A percentile compares a stretch with the other conserved stretches of the same genome.
Evolutionary conservation across 768 basidiomycete species (phyloP).

Genomic region (Boletus subparvulus): DNA sequence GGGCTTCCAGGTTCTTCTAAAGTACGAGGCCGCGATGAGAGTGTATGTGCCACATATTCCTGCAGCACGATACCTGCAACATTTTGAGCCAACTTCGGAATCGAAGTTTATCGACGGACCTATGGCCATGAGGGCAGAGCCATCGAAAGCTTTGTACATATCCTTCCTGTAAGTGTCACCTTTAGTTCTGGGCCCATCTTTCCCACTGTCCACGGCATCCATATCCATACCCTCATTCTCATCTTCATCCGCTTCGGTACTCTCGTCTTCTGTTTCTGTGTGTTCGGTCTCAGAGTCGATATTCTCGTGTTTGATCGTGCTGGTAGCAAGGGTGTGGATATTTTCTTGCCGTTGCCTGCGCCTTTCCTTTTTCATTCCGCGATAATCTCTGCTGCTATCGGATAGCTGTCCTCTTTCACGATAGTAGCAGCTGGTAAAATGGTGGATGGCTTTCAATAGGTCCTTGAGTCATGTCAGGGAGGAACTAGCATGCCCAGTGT

Average conservation of each 20-base stretch:
- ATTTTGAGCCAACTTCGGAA: not conserved
- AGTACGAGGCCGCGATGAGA: slow-evolving; percentile 3
- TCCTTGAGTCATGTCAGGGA: slow-evolving; percentile 40
- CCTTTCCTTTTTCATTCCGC: slow-evolving; percentile 41
- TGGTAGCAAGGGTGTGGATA: slow-evolving; percentile 23
- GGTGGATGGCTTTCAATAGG: slow-evolving; percentile 50
- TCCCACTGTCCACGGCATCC: slow-evolving; percentile 6
- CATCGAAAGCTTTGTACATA: slow-evolving; percentile 77
- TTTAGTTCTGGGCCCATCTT: slow-evolving; percentile 4
- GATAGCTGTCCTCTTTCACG: slow-evolving; percentile 57
- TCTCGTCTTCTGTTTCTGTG: slow-evolving; percentile 16
- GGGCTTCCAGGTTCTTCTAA: not conserved
- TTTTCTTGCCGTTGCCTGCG: slow-evolving; percentile 13
- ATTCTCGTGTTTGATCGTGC: not conserved
- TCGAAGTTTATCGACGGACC: slow-evolving; percentile 41
- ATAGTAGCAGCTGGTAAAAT: slow-evolving; percentile 58
- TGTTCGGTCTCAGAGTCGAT: slow-evolving; percentile 10
- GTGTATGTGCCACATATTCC: slow-evolving; percentile 50
- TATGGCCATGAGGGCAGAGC: slow-evolving; percentile 69
- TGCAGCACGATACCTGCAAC: slow-evolving; percentile 64
- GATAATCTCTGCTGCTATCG: slow-evolving; percentile 48
- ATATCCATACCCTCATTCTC: slow-evolving; percentile 5
- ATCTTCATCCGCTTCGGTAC: slow-evolving; percentile 15
- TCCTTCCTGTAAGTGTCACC: slow-evolving; percentile 36
- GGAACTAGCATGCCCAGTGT: not conserved